These are phyloP conservation scores for Moesziomyces aphidis DNA, from an alignment of 1,284 basidiomycete species.

Conservation along the genomic window DNA sequence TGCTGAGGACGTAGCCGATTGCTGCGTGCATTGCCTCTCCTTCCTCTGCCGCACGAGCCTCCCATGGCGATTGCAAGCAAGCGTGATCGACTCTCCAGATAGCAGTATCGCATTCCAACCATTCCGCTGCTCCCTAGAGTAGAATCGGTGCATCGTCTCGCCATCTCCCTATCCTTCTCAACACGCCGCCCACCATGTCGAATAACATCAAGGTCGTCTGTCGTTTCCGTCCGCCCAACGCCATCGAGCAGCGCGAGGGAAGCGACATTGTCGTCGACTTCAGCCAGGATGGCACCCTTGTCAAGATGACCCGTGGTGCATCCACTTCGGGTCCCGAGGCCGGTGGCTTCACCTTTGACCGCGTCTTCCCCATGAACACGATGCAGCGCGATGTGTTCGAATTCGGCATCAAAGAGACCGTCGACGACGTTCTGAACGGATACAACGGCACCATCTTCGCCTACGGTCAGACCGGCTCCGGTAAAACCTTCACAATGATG, in stretches of 20 bases:
- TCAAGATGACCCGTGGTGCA: conserved; percentile 71
- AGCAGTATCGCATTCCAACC: not conserved
- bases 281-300: conserved; percentile 83
- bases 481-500: conserved; percentile 70
- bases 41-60: not conserved
- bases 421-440: conserved; percentile 88
- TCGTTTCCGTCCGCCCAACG: conserved; percentile 89
- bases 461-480: conserved; percentile 92
- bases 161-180: no score
- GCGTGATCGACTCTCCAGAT: not conserved
- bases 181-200: conserved; percentile 42
- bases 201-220: conserved; percentile 65
- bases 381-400: conserved; percentile 96
- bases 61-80: not conserved
- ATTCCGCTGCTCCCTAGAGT: not conserved
- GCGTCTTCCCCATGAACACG: conserved; percentile 93
- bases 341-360: conserved; percentile 96
- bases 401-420: conserved; percentile 91
- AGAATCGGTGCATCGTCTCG: not conserved
- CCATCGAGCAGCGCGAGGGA: conserved; percentile 86
- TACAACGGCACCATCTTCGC: conserved; percentile 93
- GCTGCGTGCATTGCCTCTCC: not conserved
- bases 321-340: conserved; percentile 69
- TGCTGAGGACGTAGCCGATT: not conserved
- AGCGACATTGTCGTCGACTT: conserved; percentile 93